Evolutionary conservation across 1,284 basidiomycete species (phyloP), one percentile per base, ranked within the genome.

Genomic region (Cutaneotrichosporon arboriforme): DNA sequence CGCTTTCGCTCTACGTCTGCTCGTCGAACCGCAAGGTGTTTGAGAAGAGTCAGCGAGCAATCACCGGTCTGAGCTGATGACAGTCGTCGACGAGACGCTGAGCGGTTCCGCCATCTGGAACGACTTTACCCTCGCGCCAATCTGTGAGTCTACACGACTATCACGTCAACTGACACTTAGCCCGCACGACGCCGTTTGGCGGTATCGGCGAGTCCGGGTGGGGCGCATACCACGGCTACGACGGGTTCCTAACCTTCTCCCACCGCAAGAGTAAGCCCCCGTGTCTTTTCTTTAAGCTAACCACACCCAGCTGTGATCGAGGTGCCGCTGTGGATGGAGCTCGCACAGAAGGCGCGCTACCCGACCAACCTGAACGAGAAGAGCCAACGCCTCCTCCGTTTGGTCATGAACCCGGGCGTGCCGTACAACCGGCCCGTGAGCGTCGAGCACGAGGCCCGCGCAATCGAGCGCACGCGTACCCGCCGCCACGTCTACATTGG

Each of bases 181-280:
- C 64, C 17, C 64, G 69, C 33, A 64, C 63, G 17, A 47, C 73
- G 9, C 74, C 74, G 0, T 76, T 76, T 52, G 74, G 74, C 34
- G 74, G 74, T 44, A 68, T 75, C 13, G 74, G 74, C 18, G 69
- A 67, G 21, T 69, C 66, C 50, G 74, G 73, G 20, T 74, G 74
- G 70, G 74, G 74, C 22, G 46, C 60, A 9, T 74, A 74, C 50
- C 74, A 75, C 57, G 74, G 74, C 26, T 53, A 63, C 47, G 64
- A 70, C 48, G 70, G 68, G 10, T 76, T 72, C 62, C 62, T 68
- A 18, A 69, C 71, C 1, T 76, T 76, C 49, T 69, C 68, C 7
- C 74, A 76, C 60, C 62, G 59, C 51, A 72, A 68, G 58, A 58
- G 71, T 70, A 46, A 54, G 67, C 62, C 4, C 12, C 13, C 15